Evolutionary conservation across 2,329 filamentous ascomycete species (phyloP), one percentile per base, ranked within the genome.

Genomic region (Sporothrix protearum): DNA sequence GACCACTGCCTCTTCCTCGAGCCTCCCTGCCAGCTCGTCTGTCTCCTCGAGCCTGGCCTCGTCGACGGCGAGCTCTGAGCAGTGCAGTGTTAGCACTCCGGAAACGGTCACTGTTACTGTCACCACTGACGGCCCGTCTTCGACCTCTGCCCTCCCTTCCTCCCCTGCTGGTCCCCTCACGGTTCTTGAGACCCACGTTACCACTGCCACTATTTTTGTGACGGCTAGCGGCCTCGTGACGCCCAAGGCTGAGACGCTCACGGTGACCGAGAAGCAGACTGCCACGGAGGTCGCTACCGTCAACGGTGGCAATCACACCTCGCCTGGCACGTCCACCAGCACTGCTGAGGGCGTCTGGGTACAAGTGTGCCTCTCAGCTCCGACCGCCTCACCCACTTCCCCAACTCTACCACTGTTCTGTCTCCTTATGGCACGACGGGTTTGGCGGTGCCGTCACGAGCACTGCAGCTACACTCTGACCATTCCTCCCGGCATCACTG

Each of bases 401-500:
- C 69, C 33, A 74, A 74, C 61, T 39, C n/a, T 4, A 72, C 71
- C 71, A 61, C 49, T 19, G n/a, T 71, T n/a, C 19, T 72, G 4
- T 10, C 30, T 14, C 30, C 57, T 12, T 72, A 69, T 59, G 47
- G 25, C 30, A 68, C 63, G 28, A 28, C 68, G 10, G 22, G 9
- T 51, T n/a, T 25, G 53, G 69, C 7, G 61, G 61, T 10, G 49
- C 19, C 25, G 19, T 39, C 16, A 6, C 39, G 7, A 73, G 64
- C 63, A 75, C 73, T 36, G 71, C 39, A 75, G 66, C 70, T 74
- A 39, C 19, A 75, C 70, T 0, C 12, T 75, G 45, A 71, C 73
- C 1, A 5, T 73, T 22, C 66, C 66, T 10, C 69, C 69, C 36
- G 36, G 57, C 39, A 22, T 33, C 59, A 45, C 49, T 30, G 67